Percentiles rank a stretch among this genome's conserved stretches.
phyloP scores from a whole-genome alignment of 73 alveolate genomes.

The Stentor coeruleus region DNA sequence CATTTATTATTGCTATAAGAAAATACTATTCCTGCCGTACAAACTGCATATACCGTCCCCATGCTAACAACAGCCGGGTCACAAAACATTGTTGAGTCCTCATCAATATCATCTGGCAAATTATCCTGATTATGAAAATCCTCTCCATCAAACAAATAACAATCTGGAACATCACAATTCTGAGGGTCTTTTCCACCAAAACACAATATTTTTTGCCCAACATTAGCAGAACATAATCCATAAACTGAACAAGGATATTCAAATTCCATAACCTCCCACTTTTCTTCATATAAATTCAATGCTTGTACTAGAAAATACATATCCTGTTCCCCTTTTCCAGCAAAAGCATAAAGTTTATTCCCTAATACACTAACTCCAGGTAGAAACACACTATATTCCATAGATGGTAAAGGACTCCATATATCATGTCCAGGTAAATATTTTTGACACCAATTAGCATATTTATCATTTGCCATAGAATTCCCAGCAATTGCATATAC shows the following conservation, averaged over 20 bases:
- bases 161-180: neutral
- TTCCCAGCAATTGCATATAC: constrained; percentile 21
- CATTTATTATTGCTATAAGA: neutral
- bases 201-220: neutral
- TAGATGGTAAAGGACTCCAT: neutral
- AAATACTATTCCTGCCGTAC: neutral
- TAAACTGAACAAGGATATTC: neutral
- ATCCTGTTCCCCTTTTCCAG: neutral
- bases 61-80: neutral
- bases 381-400: neutral
- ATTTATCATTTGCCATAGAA: neutral
- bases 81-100: neutral
- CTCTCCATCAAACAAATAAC: neutral
- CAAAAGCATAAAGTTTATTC: neutral
- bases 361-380: constrained; percentile 1
- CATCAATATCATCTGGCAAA: neutral
- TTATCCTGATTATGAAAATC: neutral
- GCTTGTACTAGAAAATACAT: neutral
- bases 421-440: neutral
- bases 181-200: constrained; percentile 7
- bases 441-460: neutral
- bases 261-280: neutral
- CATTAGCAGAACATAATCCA: neutral
- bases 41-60: neutral
- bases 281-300: neutral